Evolutionary conservation across 257 asterid genomes (phyloP), one percentile per base, ranked within the genome.

Genomic region (Vinca minor): DNA sequence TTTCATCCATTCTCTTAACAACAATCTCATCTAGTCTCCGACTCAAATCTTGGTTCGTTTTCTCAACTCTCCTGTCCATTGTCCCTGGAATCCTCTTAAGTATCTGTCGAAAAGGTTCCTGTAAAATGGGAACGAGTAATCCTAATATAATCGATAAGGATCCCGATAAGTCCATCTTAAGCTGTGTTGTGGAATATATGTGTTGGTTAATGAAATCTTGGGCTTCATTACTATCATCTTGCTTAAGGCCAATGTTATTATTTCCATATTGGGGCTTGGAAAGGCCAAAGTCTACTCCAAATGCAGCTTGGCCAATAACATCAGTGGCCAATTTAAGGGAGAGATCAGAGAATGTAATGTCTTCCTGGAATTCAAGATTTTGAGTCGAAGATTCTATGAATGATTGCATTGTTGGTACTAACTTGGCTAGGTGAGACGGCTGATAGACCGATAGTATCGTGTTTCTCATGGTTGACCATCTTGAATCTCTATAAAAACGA

Each of bases 401-500:
- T 0, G 82, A 83, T 71, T 93, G 97, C 99, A 93, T 93, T 29
- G 77, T 87, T 0, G 97, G 97, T 49, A 87, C 83, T 54, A 87
- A 39, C 75, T 81, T 89, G 55, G 95, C 95, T 0, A 93, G 94
- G 71, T 93, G 83, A 61, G 97, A 89, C 18, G 99, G 97, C 75
- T 89, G 99, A 76, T 93, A 89, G 26, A 93, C 80, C 1, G 96
- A 87, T 23, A 87, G 73, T 63, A 93, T 85, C 0, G 94, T 83
- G 79, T 93, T 89, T 58, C 99, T 76, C 99, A 89, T 93, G 3
- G 84, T 68, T 21, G 99, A 93, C 99, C 99, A 93, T 76, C 85
- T 82, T 17, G 87, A 58, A 35, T 89, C 97, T 87, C 96, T 89
- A 84, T 3, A 35, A 36, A 44, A 55, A n/a, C n/a, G n/a, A 67